These are phyloP conservation scores for Blastocystis sp. DNA, from an alignment of 352 stramenopile species.

Conservation along the genomic window DNA sequence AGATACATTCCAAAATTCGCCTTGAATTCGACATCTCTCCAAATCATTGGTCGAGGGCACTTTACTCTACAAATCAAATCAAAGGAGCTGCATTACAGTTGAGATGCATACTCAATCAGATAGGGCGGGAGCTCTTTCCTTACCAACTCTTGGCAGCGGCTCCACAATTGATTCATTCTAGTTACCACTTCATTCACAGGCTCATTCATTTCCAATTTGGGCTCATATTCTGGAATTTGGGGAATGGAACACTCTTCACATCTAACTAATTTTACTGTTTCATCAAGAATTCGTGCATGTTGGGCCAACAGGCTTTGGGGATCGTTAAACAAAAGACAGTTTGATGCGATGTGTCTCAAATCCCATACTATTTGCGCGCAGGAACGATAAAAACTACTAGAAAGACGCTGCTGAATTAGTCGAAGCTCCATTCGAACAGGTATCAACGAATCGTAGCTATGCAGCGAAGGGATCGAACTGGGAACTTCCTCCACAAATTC, in stretches of 20 bases:
- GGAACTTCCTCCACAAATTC: conserved; percentile 6
- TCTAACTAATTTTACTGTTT: neutral
- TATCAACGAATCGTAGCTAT: conserved; percentile 4
- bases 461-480: neutral
- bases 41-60: neutral
- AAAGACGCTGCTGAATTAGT: neutral
- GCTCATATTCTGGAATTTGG: neutral
- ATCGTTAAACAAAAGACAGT: conserved; percentile 26
- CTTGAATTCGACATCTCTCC: neutral
- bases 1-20: neutral
- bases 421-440: conserved; percentile 12
- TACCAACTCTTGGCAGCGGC: neutral
- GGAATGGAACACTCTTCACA: neutral
- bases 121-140: neutral
- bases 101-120: neutral
- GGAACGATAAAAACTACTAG: conserved; percentile 19
- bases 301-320: neutral
- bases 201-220: neutral
- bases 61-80: neutral
- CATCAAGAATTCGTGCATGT: neutral
- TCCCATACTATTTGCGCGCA: neutral
- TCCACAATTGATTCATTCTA: neutral
- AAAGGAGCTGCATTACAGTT: neutral
- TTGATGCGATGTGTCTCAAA: neutral
- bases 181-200: neutral